Base-by-base conservation (phyloP, 257 asterid species). In the Nicotiana otophora region DNA sequence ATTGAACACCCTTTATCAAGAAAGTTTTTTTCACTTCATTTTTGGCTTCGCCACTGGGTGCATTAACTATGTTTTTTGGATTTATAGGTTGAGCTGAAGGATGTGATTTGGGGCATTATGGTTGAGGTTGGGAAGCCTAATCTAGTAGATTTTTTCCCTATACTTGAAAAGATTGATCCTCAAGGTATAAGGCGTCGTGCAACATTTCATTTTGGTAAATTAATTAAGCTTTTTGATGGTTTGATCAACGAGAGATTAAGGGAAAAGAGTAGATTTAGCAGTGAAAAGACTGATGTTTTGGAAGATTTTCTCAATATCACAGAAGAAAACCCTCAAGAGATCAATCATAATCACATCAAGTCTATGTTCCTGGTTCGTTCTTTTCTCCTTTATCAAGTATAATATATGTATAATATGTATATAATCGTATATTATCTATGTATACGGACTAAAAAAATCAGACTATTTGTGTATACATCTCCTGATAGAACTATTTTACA, bases 71-170 rank as follows among this genome's bases (percentile, higher is more conserved):
- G 1, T 5, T 34, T 9, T 48, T 48, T 48, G 54, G 54, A 48
- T 55, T 55, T 16, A 4, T 3, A 55, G n/a, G 7, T 55, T 8
- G 54, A 48, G 58, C 87, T 92, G 76, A 93, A 87, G 87, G 94
- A 91, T 1, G 61, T 85, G 12, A 90, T 92, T 55, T 82, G 89
- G 87, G 72, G 70, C 1, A 69, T 93, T 60, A 81, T 83, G 90
- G 83, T 57, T 66, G 97, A 87, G 70, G 90, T 89, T 6, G 97
- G 95, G 5, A 88, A 85, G 81, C 95, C 95, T 2, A 93, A 93
- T 80, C 51, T 88, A 63, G 97, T 87, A 5, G 97, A 93, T 84
- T 88, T 81, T 83, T 92, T 88, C 63, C 97, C 93, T 0, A 39
- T 85, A 7, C 86, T 93, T 2, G 36, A 81, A 17, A 86, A 64